Evolutionary conservation across 2,329 filamentous ascomycete species (phyloP).

Genomic region (Chaetomiaceae sp.): DNA sequence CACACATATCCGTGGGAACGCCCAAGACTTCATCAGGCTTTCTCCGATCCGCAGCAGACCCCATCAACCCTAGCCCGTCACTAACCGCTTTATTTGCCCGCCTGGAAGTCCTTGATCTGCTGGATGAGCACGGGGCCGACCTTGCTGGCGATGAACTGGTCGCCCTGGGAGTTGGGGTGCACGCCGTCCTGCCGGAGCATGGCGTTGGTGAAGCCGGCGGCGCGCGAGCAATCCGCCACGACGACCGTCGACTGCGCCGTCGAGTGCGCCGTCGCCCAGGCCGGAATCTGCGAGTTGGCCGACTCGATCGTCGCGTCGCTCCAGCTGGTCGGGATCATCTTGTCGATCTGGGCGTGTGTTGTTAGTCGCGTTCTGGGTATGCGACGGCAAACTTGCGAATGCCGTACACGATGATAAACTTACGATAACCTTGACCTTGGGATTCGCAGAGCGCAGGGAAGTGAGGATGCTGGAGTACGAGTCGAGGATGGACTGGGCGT

Average conservation of each 20-base stretch:
- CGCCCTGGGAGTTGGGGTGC: slow-evolving; percentile 34
- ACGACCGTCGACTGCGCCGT: slow-evolving; percentile 34
- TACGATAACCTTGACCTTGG: slow-evolving; percentile 34
- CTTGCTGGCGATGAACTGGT: slow-evolving; percentile 30
- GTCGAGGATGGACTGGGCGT: slow-evolving; percentile 30
- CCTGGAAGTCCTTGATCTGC: slow-evolving; percentile 14
- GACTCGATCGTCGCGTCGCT: slow-evolving; percentile 26
- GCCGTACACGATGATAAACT: too few species aligned
- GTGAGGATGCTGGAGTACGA: slow-evolving; percentile 35
- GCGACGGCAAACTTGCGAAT: too few species aligned
- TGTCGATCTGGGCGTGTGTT: slow-evolving; percentile 24
- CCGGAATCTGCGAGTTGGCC: slow-evolving; percentile 33
- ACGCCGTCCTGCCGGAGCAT: slow-evolving; percentile 34
- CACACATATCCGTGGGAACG: too few species aligned
- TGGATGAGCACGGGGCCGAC: slow-evolving; percentile 24
- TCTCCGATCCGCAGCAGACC: too few species aligned
- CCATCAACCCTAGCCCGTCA: too few species aligned
- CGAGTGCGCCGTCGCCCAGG: slow-evolving; percentile 33
- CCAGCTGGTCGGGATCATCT: slow-evolving; percentile 34
- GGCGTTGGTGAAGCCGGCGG: slow-evolving; percentile 29
- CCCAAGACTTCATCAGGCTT: too few species aligned
- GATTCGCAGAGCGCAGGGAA: slow-evolving; percentile 33
- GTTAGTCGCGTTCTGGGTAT: too few species aligned
- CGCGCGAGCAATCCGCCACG: slow-evolving; percentile 32
- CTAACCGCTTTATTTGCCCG: too few species aligned